phyloP scores from a whole-genome alignment of 148 eudicot species.

The Salicornia ramosissima region DNA sequence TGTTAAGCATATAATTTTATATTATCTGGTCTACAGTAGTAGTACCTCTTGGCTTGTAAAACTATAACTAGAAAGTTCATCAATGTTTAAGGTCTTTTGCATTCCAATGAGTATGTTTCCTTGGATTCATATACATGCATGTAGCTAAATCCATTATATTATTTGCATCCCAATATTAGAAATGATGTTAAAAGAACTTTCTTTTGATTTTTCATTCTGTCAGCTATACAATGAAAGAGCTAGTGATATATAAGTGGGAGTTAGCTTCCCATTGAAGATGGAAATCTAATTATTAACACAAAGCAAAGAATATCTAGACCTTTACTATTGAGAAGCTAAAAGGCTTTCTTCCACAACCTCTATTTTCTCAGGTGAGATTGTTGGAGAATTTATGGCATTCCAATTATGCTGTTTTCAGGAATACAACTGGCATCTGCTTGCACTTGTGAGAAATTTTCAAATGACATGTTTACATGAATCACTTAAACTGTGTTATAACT shows the following conservation, averaged over 20 bases:
- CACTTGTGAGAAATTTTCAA: not conserved
- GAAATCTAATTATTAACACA: not conserved
- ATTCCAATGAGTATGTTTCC: no score
- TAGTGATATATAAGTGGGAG: not conserved
- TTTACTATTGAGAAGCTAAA: not conserved
- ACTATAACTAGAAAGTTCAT: no score
- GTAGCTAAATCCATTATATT: no score
- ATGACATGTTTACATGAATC: not conserved
- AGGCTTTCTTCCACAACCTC: not conserved
- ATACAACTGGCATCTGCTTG: not conserved
- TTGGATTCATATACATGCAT: no score
- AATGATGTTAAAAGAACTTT: not conserved
- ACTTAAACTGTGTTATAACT: not conserved
- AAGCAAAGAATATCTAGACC: no score
- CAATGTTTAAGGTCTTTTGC: no score
- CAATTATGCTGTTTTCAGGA: not conserved
- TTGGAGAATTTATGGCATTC: no score
- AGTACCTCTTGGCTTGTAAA: no score
- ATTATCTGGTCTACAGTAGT: no score
- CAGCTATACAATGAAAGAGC: not conserved
- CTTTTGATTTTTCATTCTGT: not conserved
- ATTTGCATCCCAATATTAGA: not conserved
- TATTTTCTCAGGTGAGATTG: conserved; percentile 1
- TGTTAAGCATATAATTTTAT: no score
- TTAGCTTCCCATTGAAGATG: not conserved